Evolutionary conservation across 1,284 basidiomycete species (phyloP).

Genomic region (Exsudoporus floridanus): DNA sequence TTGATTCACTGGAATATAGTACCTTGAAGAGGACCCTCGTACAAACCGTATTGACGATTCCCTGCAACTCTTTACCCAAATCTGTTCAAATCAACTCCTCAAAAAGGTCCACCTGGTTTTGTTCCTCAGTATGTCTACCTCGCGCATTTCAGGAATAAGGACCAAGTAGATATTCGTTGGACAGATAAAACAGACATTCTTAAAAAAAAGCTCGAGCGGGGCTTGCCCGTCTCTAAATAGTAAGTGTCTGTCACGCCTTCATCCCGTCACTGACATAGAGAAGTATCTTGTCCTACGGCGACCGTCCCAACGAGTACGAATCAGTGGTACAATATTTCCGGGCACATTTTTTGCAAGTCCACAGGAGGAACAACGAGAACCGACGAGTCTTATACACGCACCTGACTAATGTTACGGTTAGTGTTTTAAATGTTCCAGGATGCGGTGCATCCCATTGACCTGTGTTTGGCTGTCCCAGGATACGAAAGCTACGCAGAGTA

Average conservation of each 20-base stretch:
- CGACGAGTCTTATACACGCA: slow-evolving; percentile 76
- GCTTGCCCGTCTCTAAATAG: slow-evolving; percentile 75
- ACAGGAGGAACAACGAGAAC: slow-evolving; percentile 74
- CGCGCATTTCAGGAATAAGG: not conserved
- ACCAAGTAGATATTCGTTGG: slow-evolving; percentile 11
- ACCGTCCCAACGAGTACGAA: slow-evolving; percentile 76
- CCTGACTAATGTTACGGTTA: slow-evolving; percentile 74
- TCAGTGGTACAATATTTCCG: slow-evolving; percentile 79
- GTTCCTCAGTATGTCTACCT: slow-evolving; percentile 61
- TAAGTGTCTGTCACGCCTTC: slow-evolving; percentile 37
- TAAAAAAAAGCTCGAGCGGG: slow-evolving; percentile 62
- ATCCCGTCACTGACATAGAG: slow-evolving; percentile 12
- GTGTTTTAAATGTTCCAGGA: slow-evolving; percentile 28
- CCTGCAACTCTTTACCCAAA: slow-evolving; percentile 77
- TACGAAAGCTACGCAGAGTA: slow-evolving; percentile 76
- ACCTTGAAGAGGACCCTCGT: slow-evolving; percentile 78
- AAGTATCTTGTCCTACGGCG: slow-evolving; percentile 80
- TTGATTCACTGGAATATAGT: slow-evolving; percentile 42
- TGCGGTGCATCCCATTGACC: not conserved
- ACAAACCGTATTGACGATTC: slow-evolving; percentile 84
- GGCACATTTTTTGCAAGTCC: slow-evolving; percentile 79
- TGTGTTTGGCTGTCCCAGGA: slow-evolving; percentile 46
- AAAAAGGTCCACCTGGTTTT: slow-evolving; percentile 77
- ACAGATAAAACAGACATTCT: slow-evolving; percentile 78
- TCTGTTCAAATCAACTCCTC: slow-evolving; percentile 75